Evolutionary conservation across 2,329 filamentous ascomycete genomes (phyloP).

Genomic region (Trichoderma simmonsii): DNA sequence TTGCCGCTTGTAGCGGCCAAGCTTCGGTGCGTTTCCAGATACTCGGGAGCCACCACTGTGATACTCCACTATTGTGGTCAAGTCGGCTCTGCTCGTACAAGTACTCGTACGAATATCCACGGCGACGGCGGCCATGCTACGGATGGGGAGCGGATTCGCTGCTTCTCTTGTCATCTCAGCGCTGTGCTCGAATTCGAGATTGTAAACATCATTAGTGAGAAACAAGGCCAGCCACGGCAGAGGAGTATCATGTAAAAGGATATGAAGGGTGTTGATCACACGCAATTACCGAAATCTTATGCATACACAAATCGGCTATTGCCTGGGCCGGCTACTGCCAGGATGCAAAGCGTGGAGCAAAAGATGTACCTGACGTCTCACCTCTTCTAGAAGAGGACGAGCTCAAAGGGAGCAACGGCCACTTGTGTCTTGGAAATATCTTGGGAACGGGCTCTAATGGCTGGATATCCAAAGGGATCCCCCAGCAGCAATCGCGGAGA

Average conservation of each 20-base stretch:
- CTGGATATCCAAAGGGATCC: not conserved
- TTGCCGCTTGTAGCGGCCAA: slow-evolving; percentile 26
- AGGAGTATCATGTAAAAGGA: not conserved
- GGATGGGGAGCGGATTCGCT: not conserved
- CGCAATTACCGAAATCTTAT: not conserved
- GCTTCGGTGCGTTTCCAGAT: slow-evolving; percentile 32
- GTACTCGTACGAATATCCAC: not conserved
- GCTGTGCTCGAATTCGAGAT: not conserved
- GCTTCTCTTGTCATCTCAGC: not conserved
- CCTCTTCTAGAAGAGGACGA: not conserved
- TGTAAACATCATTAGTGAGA: not conserved
- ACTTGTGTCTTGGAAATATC: not conserved
- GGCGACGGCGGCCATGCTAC: slow-evolving; percentile 16
- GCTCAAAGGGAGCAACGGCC: not conserved
- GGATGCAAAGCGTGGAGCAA: not conserved
- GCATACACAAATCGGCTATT: not conserved
- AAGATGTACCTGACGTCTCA: not conserved
- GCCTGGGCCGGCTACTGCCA: not conserved
- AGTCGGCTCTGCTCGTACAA: slow-evolving; percentile 21
- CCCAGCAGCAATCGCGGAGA: not conserved
- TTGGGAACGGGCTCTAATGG: not conserved
- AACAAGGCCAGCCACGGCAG: not conserved
- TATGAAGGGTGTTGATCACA: not conserved
- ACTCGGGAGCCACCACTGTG: slow-evolving; percentile 31
- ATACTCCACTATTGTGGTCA: slow-evolving; percentile 25